Evolutionary conservation across 805 yeast species (phyloP).

Genomic region (Metschnikowia dekortorum): DNA sequence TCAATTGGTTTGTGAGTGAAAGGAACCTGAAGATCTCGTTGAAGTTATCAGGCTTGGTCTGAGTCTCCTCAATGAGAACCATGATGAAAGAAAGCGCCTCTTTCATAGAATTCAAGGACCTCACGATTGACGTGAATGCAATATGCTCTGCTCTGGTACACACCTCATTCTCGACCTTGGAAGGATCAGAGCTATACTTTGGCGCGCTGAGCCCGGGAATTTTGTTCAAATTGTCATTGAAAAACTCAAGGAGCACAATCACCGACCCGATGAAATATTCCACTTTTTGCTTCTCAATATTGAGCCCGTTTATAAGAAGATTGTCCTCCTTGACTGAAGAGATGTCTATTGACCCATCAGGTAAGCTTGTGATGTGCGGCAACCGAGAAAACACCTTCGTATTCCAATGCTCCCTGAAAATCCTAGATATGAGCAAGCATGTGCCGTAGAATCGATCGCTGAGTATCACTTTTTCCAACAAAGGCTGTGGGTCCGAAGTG

Average conservation of each 20-base stretch:
- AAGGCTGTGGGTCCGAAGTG: slow-evolving; percentile 28
- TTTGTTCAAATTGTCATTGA: slow-evolving; percentile 57
- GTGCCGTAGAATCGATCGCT: slow-evolving; percentile 92
- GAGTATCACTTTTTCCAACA: slow-evolving; percentile 72
- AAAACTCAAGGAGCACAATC: slow-evolving; percentile 64
- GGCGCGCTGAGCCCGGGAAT: slow-evolving; percentile 63
- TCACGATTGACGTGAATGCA: slow-evolving; percentile 73
- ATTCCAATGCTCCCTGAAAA: slow-evolving; percentile 78
- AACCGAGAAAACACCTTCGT: slow-evolving; percentile 56
- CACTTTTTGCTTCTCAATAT: slow-evolving; percentile 46
- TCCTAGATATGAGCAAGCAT: slow-evolving; percentile 69
- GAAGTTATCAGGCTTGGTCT: slow-evolving; percentile 41
- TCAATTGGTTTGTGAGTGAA: slow-evolving; percentile 61
- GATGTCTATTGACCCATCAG: slow-evolving; percentile 33
- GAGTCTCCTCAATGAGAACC: slow-evolving; percentile 71
- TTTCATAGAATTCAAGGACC: slow-evolving; percentile 70
- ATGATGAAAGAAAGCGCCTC: slow-evolving; percentile 88
- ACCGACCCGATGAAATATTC: slow-evolving; percentile 71
- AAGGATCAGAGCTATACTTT: slow-evolving; percentile 46
- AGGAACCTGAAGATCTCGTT: slow-evolving; percentile 68
- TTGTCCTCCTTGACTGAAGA: slow-evolving; percentile 41
- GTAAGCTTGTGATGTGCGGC: slow-evolving; percentile 36
- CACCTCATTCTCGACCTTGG: slow-evolving; percentile 54
- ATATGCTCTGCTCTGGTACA: slow-evolving; percentile 87
- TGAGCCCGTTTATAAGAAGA: slow-evolving; percentile 42